Conservation (phyloP, 768 basidiomycete species). For the Ramaria sp. region DNA sequence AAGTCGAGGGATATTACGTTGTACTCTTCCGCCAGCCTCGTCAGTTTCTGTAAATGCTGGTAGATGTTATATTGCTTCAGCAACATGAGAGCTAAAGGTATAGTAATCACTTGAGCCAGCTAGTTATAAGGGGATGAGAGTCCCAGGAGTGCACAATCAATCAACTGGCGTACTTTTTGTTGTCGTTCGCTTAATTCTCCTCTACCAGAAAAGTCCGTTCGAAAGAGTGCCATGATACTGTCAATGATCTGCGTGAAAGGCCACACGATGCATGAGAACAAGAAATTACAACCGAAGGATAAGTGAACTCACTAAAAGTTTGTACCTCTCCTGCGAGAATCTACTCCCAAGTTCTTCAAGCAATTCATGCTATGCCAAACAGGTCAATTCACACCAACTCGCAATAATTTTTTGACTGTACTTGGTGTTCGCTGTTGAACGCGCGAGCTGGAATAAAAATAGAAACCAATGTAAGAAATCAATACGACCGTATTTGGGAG, state of each 20-base stretch:
- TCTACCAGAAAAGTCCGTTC: constrained; percentile 86
- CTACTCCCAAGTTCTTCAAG: constrained; percentile 2
- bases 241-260: constrained; percentile 62
- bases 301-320: constrained; percentile 36
- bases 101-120: constrained; percentile 63
- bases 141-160: background rate
- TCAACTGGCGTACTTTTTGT: constrained; percentile 52
- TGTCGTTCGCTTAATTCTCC: constrained; percentile 92
- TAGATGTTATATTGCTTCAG: background rate
- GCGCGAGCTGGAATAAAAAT: constrained; percentile 58
- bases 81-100: background rate
- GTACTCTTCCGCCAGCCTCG: constrained; percentile 87
- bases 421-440: constrained; percentile 89
- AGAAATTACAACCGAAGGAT: background rate
- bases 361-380: constrained; percentile 5
- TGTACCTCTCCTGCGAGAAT: constrained; percentile 2
- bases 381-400: constrained; percentile 2
- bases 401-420: constrained; percentile 17
- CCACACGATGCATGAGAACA: constrained; percentile 10
- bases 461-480: background rate
- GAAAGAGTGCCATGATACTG: constrained; percentile 94
- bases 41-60: constrained; percentile 48
- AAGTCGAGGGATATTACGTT: constrained; percentile 33
- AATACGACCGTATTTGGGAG: background rate
- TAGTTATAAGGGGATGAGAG: constrained; percentile 20